Conservation (phyloP, 1,139 yeast species). For the Blastobotrys proliferans region DNA sequence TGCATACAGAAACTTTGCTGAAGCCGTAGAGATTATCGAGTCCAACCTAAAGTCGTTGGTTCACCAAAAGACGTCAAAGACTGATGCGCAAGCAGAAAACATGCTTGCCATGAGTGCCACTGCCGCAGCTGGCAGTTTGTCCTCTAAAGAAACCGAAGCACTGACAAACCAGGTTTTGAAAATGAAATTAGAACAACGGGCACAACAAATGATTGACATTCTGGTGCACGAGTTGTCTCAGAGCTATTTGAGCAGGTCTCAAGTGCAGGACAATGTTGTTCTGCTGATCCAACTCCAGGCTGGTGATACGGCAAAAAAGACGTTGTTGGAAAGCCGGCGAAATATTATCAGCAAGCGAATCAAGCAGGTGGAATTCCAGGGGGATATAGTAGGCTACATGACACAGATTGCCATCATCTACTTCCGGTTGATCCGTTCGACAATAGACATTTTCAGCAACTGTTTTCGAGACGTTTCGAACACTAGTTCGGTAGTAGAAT, state of each 20-base stretch:
- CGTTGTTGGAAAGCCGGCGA: slow-evolving; percentile 46
- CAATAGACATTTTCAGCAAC: slow-evolving; percentile 44
- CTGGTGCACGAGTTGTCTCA: slow-evolving; percentile 35
- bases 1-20: slow-evolving; percentile 55
- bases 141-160: slow-evolving; percentile 9
- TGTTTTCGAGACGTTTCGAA: slow-evolving; percentile 40
- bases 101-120: slow-evolving; percentile 16
- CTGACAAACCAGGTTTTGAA: slow-evolving; percentile 13
- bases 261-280: slow-evolving; percentile 33
- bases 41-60: slow-evolving; percentile 21
- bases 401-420: slow-evolving; percentile 58
- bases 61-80: slow-evolving; percentile 1
- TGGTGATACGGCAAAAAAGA: slow-evolving; percentile 45
- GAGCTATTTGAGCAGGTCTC: slow-evolving; percentile 32
- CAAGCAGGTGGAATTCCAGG: slow-evolving; percentile 49
- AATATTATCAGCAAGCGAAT: slow-evolving; percentile 43
- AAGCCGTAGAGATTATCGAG: slow-evolving; percentile 50
- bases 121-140: slow-evolving; percentile 18
- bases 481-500: slow-evolving; percentile 48
- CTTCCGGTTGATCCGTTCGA: slow-evolving; percentile 50
- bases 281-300: slow-evolving; percentile 43
- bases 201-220: slow-evolving; percentile 27
- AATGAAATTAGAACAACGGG: slow-evolving; percentile 30
- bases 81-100: slow-evolving; percentile 17
- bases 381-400: slow-evolving; percentile 52